These are phyloP conservation scores for Neurospora sp. DNA, from an alignment of 495 filamentous ascomycete genomes.

Conservation along the genomic window DNA sequence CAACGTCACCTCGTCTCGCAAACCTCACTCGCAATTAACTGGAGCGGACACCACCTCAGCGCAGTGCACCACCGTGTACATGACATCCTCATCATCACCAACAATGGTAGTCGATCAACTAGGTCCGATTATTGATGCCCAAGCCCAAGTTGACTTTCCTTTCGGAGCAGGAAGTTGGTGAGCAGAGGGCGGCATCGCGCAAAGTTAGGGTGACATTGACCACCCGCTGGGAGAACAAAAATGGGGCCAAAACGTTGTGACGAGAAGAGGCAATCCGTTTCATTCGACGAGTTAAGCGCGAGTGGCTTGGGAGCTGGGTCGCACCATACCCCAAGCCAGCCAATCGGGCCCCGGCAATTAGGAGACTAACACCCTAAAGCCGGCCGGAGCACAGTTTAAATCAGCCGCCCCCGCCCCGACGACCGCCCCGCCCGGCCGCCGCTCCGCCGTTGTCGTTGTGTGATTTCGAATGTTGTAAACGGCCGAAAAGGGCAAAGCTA, in stretches of 20 bases:
- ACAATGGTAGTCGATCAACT: neutral
- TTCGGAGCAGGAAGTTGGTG: neutral
- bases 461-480: neutral
- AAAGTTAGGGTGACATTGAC: neutral
- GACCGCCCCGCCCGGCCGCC: neutral
- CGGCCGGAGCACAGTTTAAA: neutral
- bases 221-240: neutral
- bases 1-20: neutral
- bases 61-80: neutral
- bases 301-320: neutral
- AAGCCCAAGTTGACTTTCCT: neutral
- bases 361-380: neutral
- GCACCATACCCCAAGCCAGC: neutral
- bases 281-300: neutral
- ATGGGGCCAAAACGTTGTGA: neutral
- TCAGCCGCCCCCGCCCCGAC: neutral
- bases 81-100: neutral
- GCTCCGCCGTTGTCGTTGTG: neutral
- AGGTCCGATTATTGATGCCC: neutral
- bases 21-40: neutral
- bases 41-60: neutral
- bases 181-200: neutral
- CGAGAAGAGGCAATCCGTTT: neutral
- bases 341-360: neutral
- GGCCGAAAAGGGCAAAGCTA: neutral